These are phyloP conservation scores for Monosporascus sp. DNA, from an alignment of 2,329 filamentous ascomycete genomes.

Conservation along the genomic window DNA sequence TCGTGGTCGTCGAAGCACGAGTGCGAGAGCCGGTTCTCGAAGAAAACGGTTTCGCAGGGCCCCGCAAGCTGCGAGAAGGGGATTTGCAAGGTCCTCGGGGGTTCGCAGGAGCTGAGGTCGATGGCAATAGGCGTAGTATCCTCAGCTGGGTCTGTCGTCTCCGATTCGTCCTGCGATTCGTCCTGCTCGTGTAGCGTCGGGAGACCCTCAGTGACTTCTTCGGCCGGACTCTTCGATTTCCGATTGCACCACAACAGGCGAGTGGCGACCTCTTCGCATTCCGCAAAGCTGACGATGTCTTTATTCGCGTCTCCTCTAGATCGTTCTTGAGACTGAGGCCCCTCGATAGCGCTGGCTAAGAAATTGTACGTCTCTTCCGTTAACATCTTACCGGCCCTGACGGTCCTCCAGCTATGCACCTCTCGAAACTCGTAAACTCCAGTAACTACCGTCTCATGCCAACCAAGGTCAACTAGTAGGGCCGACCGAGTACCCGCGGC, in stretches of 20 bases:
- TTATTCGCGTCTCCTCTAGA: slow-evolving; percentile 22
- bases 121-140: slow-evolving; percentile 36
- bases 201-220: slow-evolving; percentile 30
- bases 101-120: slow-evolving; percentile 40
- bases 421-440: slow-evolving; percentile 89
- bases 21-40: slow-evolving; percentile 49
- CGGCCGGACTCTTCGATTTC: slow-evolving; percentile 21
- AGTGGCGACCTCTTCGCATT: slow-evolving; percentile 73
- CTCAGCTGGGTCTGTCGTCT: slow-evolving; percentile 20
- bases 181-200: slow-evolving; percentile 52
- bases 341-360: slow-evolving; percentile 42
- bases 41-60: slow-evolving; percentile 70
- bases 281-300: slow-evolving; percentile 59
- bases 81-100: slow-evolving; percentile 54
- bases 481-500: slow-evolving; percentile 82
- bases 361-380: slow-evolving; percentile 64
- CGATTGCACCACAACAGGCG: slow-evolving; percentile 74
- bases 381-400: slow-evolving; percentile 69
- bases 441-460: slow-evolving; percentile 83
- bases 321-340: slow-evolving; percentile 15
- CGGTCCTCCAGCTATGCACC: slow-evolving; percentile 62
- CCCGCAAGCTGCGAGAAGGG: slow-evolving; percentile 66
- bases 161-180: slow-evolving; percentile 37
- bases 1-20: slow-evolving; percentile 80
- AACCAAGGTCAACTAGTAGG: slow-evolving; percentile 84